phyloP scores from a whole-genome alignment of 768 basidiomycete species.

The Boletus sp. region DNA sequence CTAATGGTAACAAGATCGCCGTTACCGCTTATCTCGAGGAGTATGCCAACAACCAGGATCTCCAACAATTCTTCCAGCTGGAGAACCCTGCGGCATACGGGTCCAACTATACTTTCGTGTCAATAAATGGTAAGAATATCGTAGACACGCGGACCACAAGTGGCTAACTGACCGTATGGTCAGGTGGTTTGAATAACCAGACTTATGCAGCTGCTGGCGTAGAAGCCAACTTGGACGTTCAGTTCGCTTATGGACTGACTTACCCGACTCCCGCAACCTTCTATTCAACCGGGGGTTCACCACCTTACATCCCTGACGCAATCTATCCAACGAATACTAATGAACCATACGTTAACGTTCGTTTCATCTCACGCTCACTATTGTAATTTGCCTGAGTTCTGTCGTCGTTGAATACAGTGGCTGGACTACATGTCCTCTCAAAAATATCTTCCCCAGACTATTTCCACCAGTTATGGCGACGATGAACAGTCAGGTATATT shows the following conservation, averaged over 20 bases:
- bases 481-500: conserved; percentile 62
- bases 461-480: conserved; percentile 73
- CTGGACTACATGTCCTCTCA: conserved; percentile 54
- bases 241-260: conserved; percentile 64
- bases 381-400: not conserved
- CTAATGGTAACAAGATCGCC: conserved; percentile 49
- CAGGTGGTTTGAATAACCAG: conserved; percentile 65
- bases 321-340: conserved; percentile 42
- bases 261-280: conserved; percentile 60
- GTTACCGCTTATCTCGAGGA: conserved; percentile 56
- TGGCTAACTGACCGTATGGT: conserved; percentile 7
- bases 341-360: conserved; percentile 47
- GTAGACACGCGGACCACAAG: not conserved
- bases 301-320: conserved; percentile 54
- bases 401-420: conserved; percentile 44
- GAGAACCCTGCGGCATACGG: conserved; percentile 49
- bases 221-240: conserved; percentile 69
- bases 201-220: conserved; percentile 46
- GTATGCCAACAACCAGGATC: conserved; percentile 51
- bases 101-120: conserved; percentile 51
- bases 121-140: conserved; percentile 48
- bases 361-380: conserved; percentile 10
- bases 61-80: conserved; percentile 49
- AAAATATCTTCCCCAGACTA: conserved; percentile 50
- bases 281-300: conserved; percentile 62